Evolutionary conservation across 305 asterid species (phyloP), one percentile per base, ranked within the genome.

Genomic region (Nicotiana rustica): DNA sequence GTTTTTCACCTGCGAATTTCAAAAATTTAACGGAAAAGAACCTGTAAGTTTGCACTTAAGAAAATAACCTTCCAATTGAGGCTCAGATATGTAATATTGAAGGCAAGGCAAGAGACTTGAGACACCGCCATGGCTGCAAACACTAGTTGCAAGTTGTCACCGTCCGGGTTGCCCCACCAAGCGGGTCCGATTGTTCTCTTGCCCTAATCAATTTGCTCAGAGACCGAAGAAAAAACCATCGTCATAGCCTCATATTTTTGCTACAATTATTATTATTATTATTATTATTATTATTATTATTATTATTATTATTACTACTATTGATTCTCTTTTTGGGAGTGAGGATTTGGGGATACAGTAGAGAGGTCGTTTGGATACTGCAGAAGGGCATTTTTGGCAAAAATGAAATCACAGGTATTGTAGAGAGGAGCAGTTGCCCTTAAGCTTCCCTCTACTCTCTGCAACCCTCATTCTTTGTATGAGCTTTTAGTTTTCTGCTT

Each of bases 151-250:
- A 71, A 5, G 61, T 19, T 5, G 44, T 49, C 56, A 49, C 70
- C n/a, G 4, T 78, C 70, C 38, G 0, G 41, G 29, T 64, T 1
- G 10, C 19, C 88, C 80, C 57, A 83, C 91, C 87, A 86, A 82
- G 86, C 84, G 84, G 61, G 77, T 60, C 55, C 31, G 2, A n/a
- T 79, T 62, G 0, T 25, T 78, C 17, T 78, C 69, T 29, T 5
- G 31, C 41, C 68, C 67, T 44, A 21, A 19, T 79, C 7, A 4
- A 79, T 79, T 38, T 61, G 25, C 73, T 21, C 25, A 35, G 41
- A 41, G 10, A 41, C 10, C 7, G 47, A 41, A 41, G 47, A 6
- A 41, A 41, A 41, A 6, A 41, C 7, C 47, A 41, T 41, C 47
- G 7, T 41, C 47, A 41, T 41, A 7, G 47, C 47, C 47, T 41